Evolutionary conservation across 352 stramenopile species (phyloP), one percentile per base, ranked within the genome.

Genomic region (Globisporangium apiculatum): DNA sequence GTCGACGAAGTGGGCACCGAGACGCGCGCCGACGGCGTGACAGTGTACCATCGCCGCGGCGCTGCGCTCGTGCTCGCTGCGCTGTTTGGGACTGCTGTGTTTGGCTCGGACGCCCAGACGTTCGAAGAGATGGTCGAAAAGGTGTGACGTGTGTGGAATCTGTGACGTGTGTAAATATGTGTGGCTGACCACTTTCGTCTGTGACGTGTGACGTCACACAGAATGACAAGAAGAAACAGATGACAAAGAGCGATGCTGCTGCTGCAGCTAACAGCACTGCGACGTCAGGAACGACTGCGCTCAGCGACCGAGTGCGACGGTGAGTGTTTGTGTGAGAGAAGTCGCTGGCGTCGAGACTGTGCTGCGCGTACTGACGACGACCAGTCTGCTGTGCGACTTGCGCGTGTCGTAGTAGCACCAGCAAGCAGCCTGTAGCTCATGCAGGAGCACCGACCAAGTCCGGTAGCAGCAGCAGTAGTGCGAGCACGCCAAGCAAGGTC

Each of bases 71-170:
- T 89, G n/a, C 68, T 94, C 24, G 82, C 83, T 38, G 69, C 75
- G 4, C 55, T 89, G 24, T 91, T 91, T 57, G 80, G 84, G 0
- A 14, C 66, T 0, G 67, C 75, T 10, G 73, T 89, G 14, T 91
- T 86, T 65, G 83, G 83, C 36, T 66, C 57, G 31, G 79, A 80
- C 49, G 55, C 58, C 37, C 65, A 55, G 1, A 84, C 72, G 53
- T 94, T 90, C 60, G 79, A 91, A 61, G 81, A 91, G 60, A 93
- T 93, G 83, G 76, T 93, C 41, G 83, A 91, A 45, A 93, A 91
- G 77, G 71, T 68, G 15, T 17, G 58, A 31, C 24, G 24, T 31
- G 24, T 31, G 24, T 31, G 24, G 24, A 31, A 31, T 31, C 24
- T 31, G 24, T 31, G 24, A 31, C 18, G 31, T n/a, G 7, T 35